Percentiles rank a stretch among this genome's conserved stretches.
Conservation (phyloP, 306 rosid species). For the Casuarina equisetifolia region DNA sequence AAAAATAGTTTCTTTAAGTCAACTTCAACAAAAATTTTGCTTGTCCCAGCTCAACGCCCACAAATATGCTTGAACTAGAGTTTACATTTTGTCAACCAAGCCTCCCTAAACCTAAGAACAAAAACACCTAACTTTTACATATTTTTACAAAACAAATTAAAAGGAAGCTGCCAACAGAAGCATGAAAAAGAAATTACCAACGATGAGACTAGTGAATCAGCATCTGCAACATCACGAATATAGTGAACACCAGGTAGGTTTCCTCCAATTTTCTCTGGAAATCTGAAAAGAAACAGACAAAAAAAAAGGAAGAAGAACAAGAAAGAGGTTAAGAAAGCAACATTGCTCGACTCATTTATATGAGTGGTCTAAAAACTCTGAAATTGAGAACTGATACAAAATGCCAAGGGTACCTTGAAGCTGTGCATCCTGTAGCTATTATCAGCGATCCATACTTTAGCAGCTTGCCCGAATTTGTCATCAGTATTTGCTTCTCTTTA, state of each 20-base stretch:
- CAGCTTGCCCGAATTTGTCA: slow-evolving; percentile 75
- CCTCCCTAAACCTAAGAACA: neutral
- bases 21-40: neutral
- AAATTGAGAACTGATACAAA: slow-evolving; percentile 15
- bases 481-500: slow-evolving; percentile 63
- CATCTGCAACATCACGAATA: slow-evolving; percentile 93
- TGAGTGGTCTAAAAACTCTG: slow-evolving; percentile 4
- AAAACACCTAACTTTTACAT: neutral
- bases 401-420: slow-evolving; percentile 61
- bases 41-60: neutral
- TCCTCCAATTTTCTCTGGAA: slow-evolving; percentile 92
- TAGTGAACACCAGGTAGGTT: slow-evolving; percentile 86
- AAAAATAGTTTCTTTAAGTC: slow-evolving; percentile 1
- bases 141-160: neutral
- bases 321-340: slow-evolving; percentile 19
- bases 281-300: slow-evolving; percentile 39
- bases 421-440: slow-evolving; percentile 80
- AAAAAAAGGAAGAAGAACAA: too few relatives aligned
- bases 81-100: neutral
- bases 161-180: slow-evolving; percentile 4
- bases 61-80: neutral
- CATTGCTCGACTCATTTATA: slow-evolving; percentile 21
- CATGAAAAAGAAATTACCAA: slow-evolving; percentile 50
- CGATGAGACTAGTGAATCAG: slow-evolving; percentile 66
- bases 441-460: slow-evolving; percentile 84